Base-by-base conservation (phyloP, 2,329 filamentous ascomycete species). In the Monosporascus sp. region DNA sequence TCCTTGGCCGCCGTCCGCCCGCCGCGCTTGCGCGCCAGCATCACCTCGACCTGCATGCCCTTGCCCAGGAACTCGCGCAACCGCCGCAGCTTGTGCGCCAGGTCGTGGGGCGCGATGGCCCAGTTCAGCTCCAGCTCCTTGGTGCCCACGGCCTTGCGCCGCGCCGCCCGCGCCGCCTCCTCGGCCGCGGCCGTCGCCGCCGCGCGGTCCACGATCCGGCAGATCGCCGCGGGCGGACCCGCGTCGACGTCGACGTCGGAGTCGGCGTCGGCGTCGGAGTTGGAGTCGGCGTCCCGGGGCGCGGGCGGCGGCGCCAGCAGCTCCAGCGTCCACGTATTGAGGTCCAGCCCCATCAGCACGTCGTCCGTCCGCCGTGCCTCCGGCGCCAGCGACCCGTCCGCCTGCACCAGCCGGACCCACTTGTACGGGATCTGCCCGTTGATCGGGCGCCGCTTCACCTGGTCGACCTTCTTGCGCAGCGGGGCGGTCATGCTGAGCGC, bases 91-190 rank as follows among this genome's bases (percentile, higher is more conserved):
- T 86, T 82, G 67, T 89, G 85, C n/a, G 72, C 72, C 50, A 96
- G 69, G 73, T 97, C 92, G 65, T 93, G 81, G 14, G 70, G 65
- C 55, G 84, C 85, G 63, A 96, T 95, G 37, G 87, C 85, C 92
- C 92, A 97, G 69, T 90, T 93, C 62, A 97, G 62, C 72, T 97
- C 92, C n/a, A 97, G 70, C 65, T 87, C 86, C 73, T 97, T 97
- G 17, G 70, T 66, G 58, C 75, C 77, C 37, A 72, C 63, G 20
- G 73, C 72, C 58, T 71, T 74, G 55, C 75, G 70, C 56, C 76
- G 75, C 43, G 68, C 59, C 48, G 69, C 67, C 58, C 75, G 69
- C 55, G 72, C 69, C 50, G 67, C 68, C 70, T 60, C 75, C 63
- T 65, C 75, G 51, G 79, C 71, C 1, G 20, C 51, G n/a, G 49